These are phyloP conservation scores for Yamadazyma triangularis DNA, from an alignment of 1,139 yeast genomes.

Conservation along the genomic window DNA sequence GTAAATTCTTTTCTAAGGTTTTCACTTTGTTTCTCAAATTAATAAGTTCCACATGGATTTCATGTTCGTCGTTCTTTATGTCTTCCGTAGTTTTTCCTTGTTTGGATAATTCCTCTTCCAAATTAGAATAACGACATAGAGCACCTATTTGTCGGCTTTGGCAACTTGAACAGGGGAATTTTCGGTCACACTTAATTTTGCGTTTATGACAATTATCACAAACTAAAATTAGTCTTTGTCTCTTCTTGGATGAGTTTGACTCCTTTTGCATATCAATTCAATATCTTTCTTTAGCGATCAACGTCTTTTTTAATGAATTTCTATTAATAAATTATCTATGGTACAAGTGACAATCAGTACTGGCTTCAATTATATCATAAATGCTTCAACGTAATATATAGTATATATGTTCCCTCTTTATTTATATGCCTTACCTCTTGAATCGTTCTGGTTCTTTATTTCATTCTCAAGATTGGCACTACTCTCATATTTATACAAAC, in stretches of 20 bases:
- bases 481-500: constrained; percentile 62
- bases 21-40: constrained; percentile 1
- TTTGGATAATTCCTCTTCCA: constrained; percentile 12
- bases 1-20: constrained; percentile 3
- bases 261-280: too few species aligned
- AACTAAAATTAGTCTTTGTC: constrained; percentile 13
- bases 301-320: too few species aligned
- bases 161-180: constrained; percentile 15
- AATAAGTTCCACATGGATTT: constrained; percentile 2
- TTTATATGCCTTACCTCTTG: too few species aligned
- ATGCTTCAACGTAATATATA: too few species aligned
- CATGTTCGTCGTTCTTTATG: constrained; percentile 2
- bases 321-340: too few species aligned
- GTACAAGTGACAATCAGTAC: too few species aligned
- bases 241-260: too few species aligned
- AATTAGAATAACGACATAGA: constrained; percentile 12
- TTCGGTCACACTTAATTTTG: constrained; percentile 14
- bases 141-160: constrained; percentile 9
- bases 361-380: too few species aligned
- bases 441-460: constrained; percentile 77
- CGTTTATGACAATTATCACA: constrained; percentile 17
- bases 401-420: too few species aligned
- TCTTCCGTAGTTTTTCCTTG: constrained; percentile 11
- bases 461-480: constrained; percentile 58
- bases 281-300: too few species aligned